Evolutionary conservation across 352 stramenopile genomes (phyloP).

Genomic region (Phytopythium cucurbitacearum): DNA sequence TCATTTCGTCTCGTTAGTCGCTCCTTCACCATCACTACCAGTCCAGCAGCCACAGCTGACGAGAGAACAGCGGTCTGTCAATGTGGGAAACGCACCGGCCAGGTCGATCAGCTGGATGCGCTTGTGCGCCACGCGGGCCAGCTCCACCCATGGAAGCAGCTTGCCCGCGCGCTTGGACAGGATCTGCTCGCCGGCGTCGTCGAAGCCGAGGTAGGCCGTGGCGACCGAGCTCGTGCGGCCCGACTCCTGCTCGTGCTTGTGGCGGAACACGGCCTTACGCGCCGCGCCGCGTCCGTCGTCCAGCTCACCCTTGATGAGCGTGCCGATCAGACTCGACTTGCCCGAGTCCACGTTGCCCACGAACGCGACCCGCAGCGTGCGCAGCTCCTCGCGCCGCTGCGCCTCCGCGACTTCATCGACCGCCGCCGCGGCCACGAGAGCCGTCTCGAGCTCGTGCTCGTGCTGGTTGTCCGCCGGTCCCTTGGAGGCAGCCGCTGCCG

Average conservation of each 20-base stretch:
- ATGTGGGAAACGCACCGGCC: conserved; percentile 14
- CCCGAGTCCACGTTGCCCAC: conserved; percentile 92
- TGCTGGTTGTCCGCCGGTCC: conserved; percentile 1
- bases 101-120: conserved; percentile 87
- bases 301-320: conserved; percentile 92
- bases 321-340: conserved; percentile 92
- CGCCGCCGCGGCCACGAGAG: conserved; percentile 6
- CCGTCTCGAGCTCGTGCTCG: neutral
- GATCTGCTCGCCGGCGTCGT: conserved; percentile 69
- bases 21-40: neutral
- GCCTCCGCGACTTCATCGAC: conserved; percentile 4
- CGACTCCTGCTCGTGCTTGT: conserved; percentile 84
- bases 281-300: conserved; percentile 94
- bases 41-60: neutral
- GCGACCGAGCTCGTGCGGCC: conserved; percentile 81
- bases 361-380: conserved; percentile 83
- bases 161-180: conserved; percentile 70
- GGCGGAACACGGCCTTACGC: conserved; percentile 79
- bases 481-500: neutral
- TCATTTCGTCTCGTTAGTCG: neutral
- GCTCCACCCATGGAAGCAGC: conserved; percentile 73
- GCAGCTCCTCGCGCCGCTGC: conserved; percentile 29
- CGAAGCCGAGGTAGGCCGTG: conserved; percentile 82
- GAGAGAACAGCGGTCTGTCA: no score
- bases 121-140: conserved; percentile 76